Evolutionary conservation across 2,329 filamentous ascomycete genomes (phyloP).

Genomic region (Blastomyces silverae): DNA sequence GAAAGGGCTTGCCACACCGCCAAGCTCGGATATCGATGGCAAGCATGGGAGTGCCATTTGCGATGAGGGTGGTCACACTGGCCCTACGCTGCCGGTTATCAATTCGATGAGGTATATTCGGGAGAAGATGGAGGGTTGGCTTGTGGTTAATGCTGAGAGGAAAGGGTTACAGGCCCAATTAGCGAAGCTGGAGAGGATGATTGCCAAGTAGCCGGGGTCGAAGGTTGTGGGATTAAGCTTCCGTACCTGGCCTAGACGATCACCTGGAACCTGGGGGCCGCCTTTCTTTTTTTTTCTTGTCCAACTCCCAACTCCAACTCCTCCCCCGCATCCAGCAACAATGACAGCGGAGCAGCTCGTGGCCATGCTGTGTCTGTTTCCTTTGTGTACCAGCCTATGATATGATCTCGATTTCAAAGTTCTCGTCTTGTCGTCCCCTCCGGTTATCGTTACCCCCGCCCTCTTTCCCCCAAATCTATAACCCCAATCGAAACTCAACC

Average conservation of each 20-base stretch:
- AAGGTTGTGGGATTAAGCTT: neutral
- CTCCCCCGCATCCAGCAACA: neutral
- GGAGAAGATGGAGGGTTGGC: slow-evolving; percentile 75
- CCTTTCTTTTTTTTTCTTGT: neutral
- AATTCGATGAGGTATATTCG: slow-evolving; percentile 62
- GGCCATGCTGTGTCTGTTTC: too few species aligned
- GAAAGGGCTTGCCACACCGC: slow-evolving; percentile 27
- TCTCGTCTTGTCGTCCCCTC: too few species aligned
- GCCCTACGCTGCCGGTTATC: slow-evolving; percentile 61
- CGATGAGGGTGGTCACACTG: neutral
- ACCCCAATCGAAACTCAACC: too few species aligned
- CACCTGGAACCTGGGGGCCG: too few species aligned
- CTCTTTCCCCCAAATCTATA: too few species aligned
- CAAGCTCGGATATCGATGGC: slow-evolving; percentile 36
- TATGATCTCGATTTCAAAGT: too few species aligned
- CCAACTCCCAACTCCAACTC: neutral
- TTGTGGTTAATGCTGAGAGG: slow-evolving; percentile 74
- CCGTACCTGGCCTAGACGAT: neutral
- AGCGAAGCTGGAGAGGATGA: slow-evolving; percentile 58
- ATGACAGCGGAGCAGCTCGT: neutral
- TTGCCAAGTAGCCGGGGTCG: slow-evolving; percentile 47
- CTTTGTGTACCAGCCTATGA: too few species aligned
- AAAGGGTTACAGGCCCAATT: slow-evolving; percentile 57
- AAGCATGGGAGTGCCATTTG: slow-evolving; percentile 8
- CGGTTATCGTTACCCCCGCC: neutral